Evolutionary conservation across 768 basidiomycete species (phyloP).

Genomic region (Pisolithus microcarpus): DNA sequence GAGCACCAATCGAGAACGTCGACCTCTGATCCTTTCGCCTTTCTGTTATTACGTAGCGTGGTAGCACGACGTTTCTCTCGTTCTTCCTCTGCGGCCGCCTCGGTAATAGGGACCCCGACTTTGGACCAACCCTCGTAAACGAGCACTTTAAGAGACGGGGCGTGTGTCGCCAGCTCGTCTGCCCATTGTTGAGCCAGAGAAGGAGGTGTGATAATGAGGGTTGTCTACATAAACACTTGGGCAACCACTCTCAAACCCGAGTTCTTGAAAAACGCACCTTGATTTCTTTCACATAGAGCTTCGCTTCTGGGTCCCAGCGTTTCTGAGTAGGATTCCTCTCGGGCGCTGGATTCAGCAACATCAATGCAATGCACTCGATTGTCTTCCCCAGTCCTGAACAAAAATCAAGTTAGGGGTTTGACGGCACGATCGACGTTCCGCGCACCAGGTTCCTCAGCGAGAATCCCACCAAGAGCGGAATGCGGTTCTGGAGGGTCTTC

Average conservation of each 20-base stretch:
- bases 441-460: slow-evolving; percentile 84
- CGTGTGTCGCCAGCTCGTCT: slow-evolving; percentile 69
- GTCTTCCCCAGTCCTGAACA: slow-evolving; percentile 60
- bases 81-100: slow-evolving; percentile 33
- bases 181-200: slow-evolving; percentile 78
- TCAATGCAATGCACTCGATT: slow-evolving; percentile 74
- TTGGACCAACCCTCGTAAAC: slow-evolving; percentile 81
- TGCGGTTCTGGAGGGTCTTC: slow-evolving; percentile 28
- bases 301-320: slow-evolving; percentile 54
- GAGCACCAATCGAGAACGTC: slow-evolving; percentile 49
- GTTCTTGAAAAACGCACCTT: slow-evolving; percentile 39
- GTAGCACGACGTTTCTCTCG: slow-evolving; percentile 24
- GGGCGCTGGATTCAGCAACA: slow-evolving; percentile 67
- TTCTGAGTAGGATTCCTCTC: slow-evolving; percentile 34
- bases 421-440: neutral
- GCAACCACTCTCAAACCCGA: neutral
- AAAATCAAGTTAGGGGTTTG: slow-evolving; percentile 3
- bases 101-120: slow-evolving; percentile 45
- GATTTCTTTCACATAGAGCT: slow-evolving; percentile 60
- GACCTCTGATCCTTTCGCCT: slow-evolving; percentile 10
- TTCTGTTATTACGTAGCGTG: slow-evolving; percentile 7
- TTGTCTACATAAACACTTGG: slow-evolving; percentile 44
- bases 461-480: slow-evolving; percentile 58
- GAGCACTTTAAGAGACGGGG: slow-evolving; percentile 71
- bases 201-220: slow-evolving; percentile 81